Conservation (phyloP, 495 filamentous ascomycete species). For the Friedmanniomyces simplex region DNA sequence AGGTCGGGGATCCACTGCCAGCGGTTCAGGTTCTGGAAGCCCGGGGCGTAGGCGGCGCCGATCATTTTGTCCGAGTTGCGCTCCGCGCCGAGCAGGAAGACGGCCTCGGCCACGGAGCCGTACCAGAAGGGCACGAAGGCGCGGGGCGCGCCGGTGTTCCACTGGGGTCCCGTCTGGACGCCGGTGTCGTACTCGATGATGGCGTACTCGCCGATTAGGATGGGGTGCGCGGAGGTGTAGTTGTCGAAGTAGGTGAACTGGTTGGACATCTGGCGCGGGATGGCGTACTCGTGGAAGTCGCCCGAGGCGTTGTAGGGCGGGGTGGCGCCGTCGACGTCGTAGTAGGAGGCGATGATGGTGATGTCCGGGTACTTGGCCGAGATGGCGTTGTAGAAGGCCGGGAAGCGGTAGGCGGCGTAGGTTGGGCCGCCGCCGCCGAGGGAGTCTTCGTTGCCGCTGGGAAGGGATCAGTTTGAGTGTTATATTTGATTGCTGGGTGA, state of each 20-base stretch:
- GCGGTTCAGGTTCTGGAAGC: constrained; percentile 29
- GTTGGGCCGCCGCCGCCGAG: constrained; percentile 40
- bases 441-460: constrained; percentile 49
- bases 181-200: constrained; percentile 28
- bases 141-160: constrained; percentile 3
- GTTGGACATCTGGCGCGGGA: constrained; percentile 39
- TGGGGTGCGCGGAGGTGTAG: constrained; percentile 18
- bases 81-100: constrained; percentile 58
- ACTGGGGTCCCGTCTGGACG: constrained; percentile 19
- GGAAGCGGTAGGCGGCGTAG: constrained; percentile 49
- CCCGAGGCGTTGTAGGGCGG: constrained; percentile 21
- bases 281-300: constrained; percentile 38
- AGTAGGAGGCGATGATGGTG: constrained; percentile 40
- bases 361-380: constrained; percentile 49
- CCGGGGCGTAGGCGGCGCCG: constrained; percentile 27
- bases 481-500: background rate
- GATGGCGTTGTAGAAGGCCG: constrained; percentile 46
- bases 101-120: constrained; percentile 52
- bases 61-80: constrained; percentile 48
- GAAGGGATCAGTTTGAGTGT: background rate
- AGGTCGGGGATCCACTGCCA: constrained; percentile 30
- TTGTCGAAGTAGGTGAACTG: constrained; percentile 50
- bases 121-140: constrained; percentile 40
- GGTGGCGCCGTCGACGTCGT: constrained; percentile 9
- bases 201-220: constrained; percentile 32